phyloP scores from a whole-genome alignment of 495 filamentous ascomycete species.

The Annulohypoxylon maeteangense region DNA sequence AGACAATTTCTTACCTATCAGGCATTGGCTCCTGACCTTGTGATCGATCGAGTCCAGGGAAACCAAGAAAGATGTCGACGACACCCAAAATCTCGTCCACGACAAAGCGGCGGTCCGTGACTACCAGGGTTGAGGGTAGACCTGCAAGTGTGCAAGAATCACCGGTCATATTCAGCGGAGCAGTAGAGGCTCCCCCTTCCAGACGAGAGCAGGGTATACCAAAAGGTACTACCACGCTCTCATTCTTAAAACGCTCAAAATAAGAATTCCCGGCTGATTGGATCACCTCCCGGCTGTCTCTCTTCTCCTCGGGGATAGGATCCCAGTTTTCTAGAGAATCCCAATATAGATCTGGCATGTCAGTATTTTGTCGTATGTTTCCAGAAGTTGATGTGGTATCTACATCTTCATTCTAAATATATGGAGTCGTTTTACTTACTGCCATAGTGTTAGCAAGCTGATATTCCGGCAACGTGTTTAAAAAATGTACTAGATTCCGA shows the following conservation, averaged over 20 bases:
- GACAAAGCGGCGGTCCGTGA: constrained; percentile 53
- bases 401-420: not conserved
- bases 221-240: constrained; percentile 48
- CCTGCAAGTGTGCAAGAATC: constrained; percentile 49
- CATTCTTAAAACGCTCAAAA: constrained; percentile 51
- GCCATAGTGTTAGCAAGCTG: not conserved
- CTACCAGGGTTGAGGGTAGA: constrained; percentile 48
- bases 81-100: constrained; percentile 53
- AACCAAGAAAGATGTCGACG: constrained; percentile 52
- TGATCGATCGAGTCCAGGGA: constrained; percentile 51
- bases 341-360: constrained; percentile 38
- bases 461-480: too few species aligned
- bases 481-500: not conserved
- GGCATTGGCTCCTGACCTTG: constrained; percentile 47
- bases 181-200: constrained; percentile 53
- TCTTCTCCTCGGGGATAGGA: constrained; percentile 44
- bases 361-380: not conserved
- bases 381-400: not conserved
- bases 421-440: not conserved
- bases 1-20: constrained; percentile 20
- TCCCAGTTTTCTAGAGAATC: constrained; percentile 52
- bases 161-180: constrained; percentile 40
- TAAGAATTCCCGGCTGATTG: constrained; percentile 53
- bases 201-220: constrained; percentile 50
- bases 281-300: constrained; percentile 45